Evolutionary conservation across 768 basidiomycete genomes (phyloP).

Genomic region (Rhizopogon roseolus): DNA sequence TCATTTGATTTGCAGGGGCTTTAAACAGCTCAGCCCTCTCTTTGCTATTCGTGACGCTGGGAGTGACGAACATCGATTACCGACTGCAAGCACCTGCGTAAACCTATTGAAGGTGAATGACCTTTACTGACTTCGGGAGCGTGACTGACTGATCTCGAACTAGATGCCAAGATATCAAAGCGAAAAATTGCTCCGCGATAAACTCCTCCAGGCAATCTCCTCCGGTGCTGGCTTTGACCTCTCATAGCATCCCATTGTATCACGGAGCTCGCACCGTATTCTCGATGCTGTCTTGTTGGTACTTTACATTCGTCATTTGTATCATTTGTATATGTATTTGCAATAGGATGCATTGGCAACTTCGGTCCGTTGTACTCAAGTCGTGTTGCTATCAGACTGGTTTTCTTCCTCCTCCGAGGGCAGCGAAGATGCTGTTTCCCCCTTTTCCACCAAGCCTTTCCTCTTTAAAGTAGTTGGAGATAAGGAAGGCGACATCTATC

Average conservation of each 20-base stretch:
- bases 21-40: conserved; percentile 81
- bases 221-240: conserved; percentile 92
- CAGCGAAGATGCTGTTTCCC: conserved; percentile 22
- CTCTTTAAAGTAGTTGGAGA: conserved; percentile 77
- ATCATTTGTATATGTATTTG: conserved; percentile 6
- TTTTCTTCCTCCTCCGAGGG: conserved; percentile 20
- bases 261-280: too few species aligned
- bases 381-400: not conserved
- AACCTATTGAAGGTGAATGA: conserved; percentile 78
- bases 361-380: conserved; percentile 9
- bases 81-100: conserved; percentile 83
- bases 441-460: conserved; percentile 39
- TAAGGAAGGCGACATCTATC: conserved; percentile 81
- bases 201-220: conserved; percentile 82
- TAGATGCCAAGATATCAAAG: conserved; percentile 70
- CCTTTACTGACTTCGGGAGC: conserved; percentile 1
- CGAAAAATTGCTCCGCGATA: conserved; percentile 61
- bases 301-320: conserved; percentile 1
- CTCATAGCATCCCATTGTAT: conserved; percentile 40
- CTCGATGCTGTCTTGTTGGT: not conserved
- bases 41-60: conserved; percentile 87
- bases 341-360: conserved; percentile 1
- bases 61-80: conserved; percentile 62
- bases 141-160: not conserved
- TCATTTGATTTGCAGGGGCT: conserved; percentile 46